Evolutionary conservation across 257 asterid genomes (phyloP).

Genomic region (Misopates orontium): DNA sequence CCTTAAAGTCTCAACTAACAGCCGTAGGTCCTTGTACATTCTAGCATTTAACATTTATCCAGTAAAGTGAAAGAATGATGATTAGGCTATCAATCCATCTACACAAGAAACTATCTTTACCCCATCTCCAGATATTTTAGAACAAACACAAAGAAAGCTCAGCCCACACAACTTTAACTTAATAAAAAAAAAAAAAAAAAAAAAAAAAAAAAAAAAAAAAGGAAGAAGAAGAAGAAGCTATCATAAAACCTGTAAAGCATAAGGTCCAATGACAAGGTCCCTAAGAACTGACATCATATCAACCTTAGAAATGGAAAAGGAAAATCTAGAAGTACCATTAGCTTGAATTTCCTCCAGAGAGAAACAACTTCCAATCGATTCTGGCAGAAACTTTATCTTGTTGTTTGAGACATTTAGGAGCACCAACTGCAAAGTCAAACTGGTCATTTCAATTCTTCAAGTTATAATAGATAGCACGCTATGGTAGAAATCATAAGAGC

Average conservation of each 20-base stretch:
- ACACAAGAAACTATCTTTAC: background rate
- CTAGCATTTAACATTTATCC: too few relatives aligned
- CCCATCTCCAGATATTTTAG: background rate
- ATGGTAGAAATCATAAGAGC: constrained; percentile 2
- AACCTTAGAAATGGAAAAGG: constrained; percentile 10
- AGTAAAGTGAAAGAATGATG: too few relatives aligned
- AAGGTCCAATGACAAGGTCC: constrained; percentile 18
- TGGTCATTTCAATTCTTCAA: constrained; percentile 16
- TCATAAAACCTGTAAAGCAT: constrained; percentile 12
- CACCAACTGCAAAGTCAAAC: constrained; percentile 66
- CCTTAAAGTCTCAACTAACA: too few relatives aligned
- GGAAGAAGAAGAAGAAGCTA: background rate
- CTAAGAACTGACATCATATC: constrained; percentile 18
- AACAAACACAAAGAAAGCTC: constrained; percentile 9
- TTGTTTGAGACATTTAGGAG: constrained; percentile 85
- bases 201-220: background rate
- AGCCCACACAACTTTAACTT: background rate
- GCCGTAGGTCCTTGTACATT: too few relatives aligned
- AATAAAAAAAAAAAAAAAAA: background rate
- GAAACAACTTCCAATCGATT: constrained; percentile 94
- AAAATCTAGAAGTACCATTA: constrained; percentile 59
- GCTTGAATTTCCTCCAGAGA: constrained; percentile 97
- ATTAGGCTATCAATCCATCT: background rate
- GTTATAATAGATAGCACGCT: background rate
- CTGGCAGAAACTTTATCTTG: constrained; percentile 78